Evolutionary conservation across 2,329 filamentous ascomycete genomes (phyloP).

Genomic region (Pseudonectria buxi): DNA sequence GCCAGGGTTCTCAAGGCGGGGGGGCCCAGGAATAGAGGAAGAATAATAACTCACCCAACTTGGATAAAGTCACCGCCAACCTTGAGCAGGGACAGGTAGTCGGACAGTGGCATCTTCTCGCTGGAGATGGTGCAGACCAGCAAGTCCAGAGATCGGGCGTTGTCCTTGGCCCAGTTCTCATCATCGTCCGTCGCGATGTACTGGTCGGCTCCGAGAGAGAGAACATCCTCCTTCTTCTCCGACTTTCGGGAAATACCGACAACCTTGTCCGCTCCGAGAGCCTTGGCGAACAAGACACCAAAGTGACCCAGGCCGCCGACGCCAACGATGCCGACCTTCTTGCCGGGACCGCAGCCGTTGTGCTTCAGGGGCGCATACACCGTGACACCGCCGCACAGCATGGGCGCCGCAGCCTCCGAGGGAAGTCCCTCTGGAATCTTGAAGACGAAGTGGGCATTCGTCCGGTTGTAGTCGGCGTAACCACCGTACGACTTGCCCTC

Average conservation of each 20-base stretch:
- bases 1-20: conserved; percentile 5
- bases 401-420: conserved; percentile 59
- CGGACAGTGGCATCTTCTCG: conserved; percentile 46
- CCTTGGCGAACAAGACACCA: conserved; percentile 59
- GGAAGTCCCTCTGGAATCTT: conserved; percentile 67
- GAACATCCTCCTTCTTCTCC: conserved; percentile 49
- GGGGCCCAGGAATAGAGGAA: conserved; percentile 36
- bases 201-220: conserved; percentile 47
- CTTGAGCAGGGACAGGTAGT: conserved; percentile 53
- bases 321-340: conserved; percentile 58
- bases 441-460: conserved; percentile 35
- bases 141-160: conserved; percentile 58
- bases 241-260: conserved; percentile 51
- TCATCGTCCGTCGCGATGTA: conserved; percentile 50
- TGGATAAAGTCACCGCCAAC: conserved; percentile 55
- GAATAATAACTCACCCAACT: conserved; percentile 44
- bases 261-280: conserved; percentile 53
- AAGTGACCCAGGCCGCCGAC: conserved; percentile 63
- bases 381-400: conserved; percentile 78
- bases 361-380: conserved; percentile 62
- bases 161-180: conserved; percentile 42
- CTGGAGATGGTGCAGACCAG: conserved; percentile 62
- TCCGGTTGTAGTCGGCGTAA: conserved; percentile 35
- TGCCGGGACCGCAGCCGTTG: conserved; percentile 40
- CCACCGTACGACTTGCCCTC: conserved; percentile 54